Base-by-base conservation (phyloP, 129 eudicot species). In the Smallanthus sonchifolius region DNA sequence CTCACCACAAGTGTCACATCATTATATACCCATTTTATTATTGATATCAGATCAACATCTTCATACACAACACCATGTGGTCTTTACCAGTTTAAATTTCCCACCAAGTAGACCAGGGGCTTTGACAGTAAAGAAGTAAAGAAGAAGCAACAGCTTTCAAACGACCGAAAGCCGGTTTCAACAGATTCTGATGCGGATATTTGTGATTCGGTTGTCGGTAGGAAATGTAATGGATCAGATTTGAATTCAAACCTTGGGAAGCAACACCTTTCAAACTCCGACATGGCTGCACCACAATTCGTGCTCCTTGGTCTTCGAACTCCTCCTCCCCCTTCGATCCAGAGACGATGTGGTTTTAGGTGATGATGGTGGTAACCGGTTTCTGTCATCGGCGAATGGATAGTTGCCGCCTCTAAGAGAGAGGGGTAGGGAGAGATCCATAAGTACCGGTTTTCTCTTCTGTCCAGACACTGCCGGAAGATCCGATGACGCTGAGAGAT, bases 381-480 rank as follows among this genome's bases (percentile, higher is more conserved):
- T 24, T 24, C 30, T 24, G 30, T 24, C 30, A 24, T 0, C 30
- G 30, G 30, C 30, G 30, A 24, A 24, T 24, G 30, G 30, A 24
- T 24, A 24, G 30, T 24, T 24, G 30, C 30, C 30, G 30, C 30
- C 30, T 24, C 1, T 24, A 24, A 24, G 30, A 24, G 30, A 24
- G 30, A 24, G 30, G 30, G 30, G 30, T 1, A 24, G 30, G 30
- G 30, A 24, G 30, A 24, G n/a, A 94, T 80, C 97, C 98, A 94
- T 75, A 90, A 34, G 61, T 94, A 94, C 55, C 97, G 81, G 7
- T 82, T 86, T 42, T 83, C 83, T 0, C 92, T n/a, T n/a, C 92
- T 2, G 91, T 76, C 97, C 97, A 94, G 20, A 94, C 37, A 38
- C 75, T 84, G 4, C 98, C 98, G 72, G 86, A 59, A 65, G 97